A percentile compares a stretch with the other conserved stretches of the same genome.
phyloP scores from a whole-genome alignment of 225 moss, liverwort and hornwort species.

The Takakia lepidozioides region DNA sequence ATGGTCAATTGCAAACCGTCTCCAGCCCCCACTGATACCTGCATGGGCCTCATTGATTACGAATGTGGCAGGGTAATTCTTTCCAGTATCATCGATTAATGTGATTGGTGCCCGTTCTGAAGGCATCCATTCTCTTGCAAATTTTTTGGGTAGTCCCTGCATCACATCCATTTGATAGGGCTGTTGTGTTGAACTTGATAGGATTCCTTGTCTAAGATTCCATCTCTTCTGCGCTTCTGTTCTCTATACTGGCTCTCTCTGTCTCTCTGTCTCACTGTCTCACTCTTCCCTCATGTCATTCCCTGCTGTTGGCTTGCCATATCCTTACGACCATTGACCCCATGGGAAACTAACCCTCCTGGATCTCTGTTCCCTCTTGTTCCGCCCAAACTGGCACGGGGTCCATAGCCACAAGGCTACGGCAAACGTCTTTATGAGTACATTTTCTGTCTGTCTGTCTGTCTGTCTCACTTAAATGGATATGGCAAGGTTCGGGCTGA shows the following conservation, averaged over 20 bases:
- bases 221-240: neutral
- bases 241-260: too few relatives aligned
- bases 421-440: too few relatives aligned
- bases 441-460: too few relatives aligned
- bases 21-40: constrained; percentile 53
- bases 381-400: too few relatives aligned
- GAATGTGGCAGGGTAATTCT: constrained; percentile 41
- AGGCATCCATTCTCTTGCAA: constrained; percentile 34
- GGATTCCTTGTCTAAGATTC: neutral
- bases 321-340: neutral
- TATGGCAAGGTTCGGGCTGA: too few relatives aligned
- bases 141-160: constrained; percentile 31
- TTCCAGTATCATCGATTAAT: constrained; percentile 29
- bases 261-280: too few relatives aligned
- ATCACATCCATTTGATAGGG: constrained; percentile 11
- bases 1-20: constrained; percentile 44
- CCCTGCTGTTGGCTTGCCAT: neutral
- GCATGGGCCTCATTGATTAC: constrained; percentile 6
- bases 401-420: too few relatives aligned
- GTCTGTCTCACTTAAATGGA: too few relatives aligned
- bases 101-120: constrained; percentile 26
- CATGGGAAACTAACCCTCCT: too few relatives aligned
- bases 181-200: neutral
- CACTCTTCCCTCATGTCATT: too few relatives aligned
- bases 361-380: too few relatives aligned